Evolutionary conservation across 169 alveolate genomes (phyloP), one percentile per base, ranked within the genome.

Genomic region (Blepharisma undulans): DNA sequence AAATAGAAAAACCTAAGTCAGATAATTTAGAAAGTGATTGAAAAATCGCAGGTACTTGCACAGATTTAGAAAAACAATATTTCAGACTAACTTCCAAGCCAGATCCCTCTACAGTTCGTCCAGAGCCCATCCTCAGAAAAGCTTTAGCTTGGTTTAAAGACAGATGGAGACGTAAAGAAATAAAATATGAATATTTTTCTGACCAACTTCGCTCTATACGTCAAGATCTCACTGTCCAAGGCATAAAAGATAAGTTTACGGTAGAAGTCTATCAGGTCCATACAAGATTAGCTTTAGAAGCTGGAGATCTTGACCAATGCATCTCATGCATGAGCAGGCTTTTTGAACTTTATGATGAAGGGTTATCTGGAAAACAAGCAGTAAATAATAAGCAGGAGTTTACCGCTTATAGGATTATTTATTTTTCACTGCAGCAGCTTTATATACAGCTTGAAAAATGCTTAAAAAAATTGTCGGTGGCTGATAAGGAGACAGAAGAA

Each of bases 311-410:
- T 59, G 99, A 98, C 79, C 99, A 98, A 87, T 98, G 98, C 84
- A 97, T 98, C 91, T 98, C 98, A 90, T 98, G 99, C 90, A 98
- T 98, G 88, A 98, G 99, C 71, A 98, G 98, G 89, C 96, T 98
- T 29, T 94, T 92, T 72, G 97, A 98, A 77, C 92, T 98, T 36
- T 96, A 96, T 72, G 92, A 93, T 32, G 86, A 91, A 77, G 97
- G 97, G 7, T 61, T 94, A 71, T 91, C 95, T 77, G 97, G 80
- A 25, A 60, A 36, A 72, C 36, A 29, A 66, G 25, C 89, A 32
- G 86, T 78, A 78, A 78, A 21, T 29, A 5, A 29, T 25, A 78
- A 25, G 22, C 36, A 48, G 72, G 90, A 86, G 66, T 86, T 86
- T 36, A 71, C 25, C 29, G 90, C 90, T 25, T 86, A 86, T 27